Evolutionary conservation across 257 asterid genomes (phyloP), one percentile per base, ranked within the genome.

Genomic region (Penstemon newberryi): DNA sequence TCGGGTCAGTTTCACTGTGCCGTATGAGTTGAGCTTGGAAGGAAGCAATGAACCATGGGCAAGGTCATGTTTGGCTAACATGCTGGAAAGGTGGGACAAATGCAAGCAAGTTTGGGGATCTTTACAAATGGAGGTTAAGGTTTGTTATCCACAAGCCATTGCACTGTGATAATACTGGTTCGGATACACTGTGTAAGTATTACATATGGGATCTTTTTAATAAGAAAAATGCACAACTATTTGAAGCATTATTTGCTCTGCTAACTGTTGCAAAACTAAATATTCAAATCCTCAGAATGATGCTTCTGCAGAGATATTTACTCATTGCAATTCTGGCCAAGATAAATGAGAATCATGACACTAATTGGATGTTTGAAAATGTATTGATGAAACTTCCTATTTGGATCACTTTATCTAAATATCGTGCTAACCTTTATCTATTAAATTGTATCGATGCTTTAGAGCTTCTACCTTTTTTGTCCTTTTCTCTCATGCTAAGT

Each of bases 11-110:
- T 88, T 91, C 71, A 77, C 96, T 9, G 95, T 86, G 74, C 97
- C 97, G 43, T 80, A 70, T 60, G 92, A 86, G 18, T 74, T 88
- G 88, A 88, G 97, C 86, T 56, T 52, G 79, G 88, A 76, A 33
- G 93, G 96, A 72, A 68, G 70, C 70, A 13, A 78, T 18, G 97
- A 91, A 56, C 81, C 82, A 45, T 91, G 97, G 97, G 97, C 92
- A 33, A 62, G 81, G 84, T 74, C 84, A 4, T 88, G 83, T 81
- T 55, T 91, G 81, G 77, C 73, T 63, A 65, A 37, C 47, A 68
- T 88, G 80, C 63, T 6, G 64, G 73, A 49, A 42, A 79, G 63
- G 68, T 69, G 85, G 77, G 86, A 82, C 70, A 77, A 63, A 15
- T 82, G 92, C 78, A 82, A 83, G 70, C 85, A 83, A 37, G 72